phyloP scores from a whole-genome alignment of 2,329 filamentous ascomycete species.

The Aureobasidium sp. region DNA sequence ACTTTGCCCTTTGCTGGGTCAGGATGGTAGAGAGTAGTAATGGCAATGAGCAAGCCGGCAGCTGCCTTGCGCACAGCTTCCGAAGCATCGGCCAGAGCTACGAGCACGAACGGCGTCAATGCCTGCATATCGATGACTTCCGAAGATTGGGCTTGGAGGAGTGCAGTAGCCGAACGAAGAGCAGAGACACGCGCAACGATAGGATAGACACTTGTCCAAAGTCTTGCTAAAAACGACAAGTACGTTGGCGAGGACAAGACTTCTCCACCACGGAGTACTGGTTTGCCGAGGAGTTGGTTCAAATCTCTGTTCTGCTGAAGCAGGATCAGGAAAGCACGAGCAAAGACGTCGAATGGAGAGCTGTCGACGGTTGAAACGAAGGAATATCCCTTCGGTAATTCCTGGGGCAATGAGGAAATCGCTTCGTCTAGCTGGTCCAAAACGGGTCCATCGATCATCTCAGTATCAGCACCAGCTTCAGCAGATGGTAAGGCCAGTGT shows the following conservation, averaged over 20 bases:
- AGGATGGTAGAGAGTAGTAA: slow-evolving; percentile 44
- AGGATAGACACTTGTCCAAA: slow-evolving; percentile 67
- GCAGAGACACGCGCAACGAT: slow-evolving; percentile 62
- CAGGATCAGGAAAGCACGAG: slow-evolving; percentile 9
- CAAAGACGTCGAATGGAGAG: slow-evolving; percentile 15
- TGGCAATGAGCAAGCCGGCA: slow-evolving; percentile 55
- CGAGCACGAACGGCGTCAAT: slow-evolving; percentile 73
- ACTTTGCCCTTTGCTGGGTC: slow-evolving; percentile 29
- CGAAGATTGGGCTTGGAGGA: slow-evolving; percentile 47
- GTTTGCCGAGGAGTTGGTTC: slow-evolving; percentile 12
- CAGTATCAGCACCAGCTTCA: slow-evolving; percentile 46
- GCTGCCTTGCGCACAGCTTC: slow-evolving; percentile 71
- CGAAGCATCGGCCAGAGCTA: slow-evolving; percentile 67
- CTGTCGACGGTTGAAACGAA: slow-evolving; percentile 14
- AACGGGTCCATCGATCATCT: slow-evolving; percentile 39
- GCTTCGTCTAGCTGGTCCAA: slow-evolving; percentile 3
- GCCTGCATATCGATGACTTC: slow-evolving; percentile 62
- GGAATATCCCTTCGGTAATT: slow-evolving; percentile 6
- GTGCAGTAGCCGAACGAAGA: slow-evolving; percentile 56
- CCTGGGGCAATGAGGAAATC: neutral
- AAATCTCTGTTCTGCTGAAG: slow-evolving; percentile 11
- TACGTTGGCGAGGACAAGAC: slow-evolving; percentile 59
- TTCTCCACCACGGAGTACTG: neutral
- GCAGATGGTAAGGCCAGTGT: slow-evolving; percentile 41
- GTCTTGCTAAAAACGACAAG: slow-evolving; percentile 66